A percentile compares a stretch with the other conserved stretches of the same genome.
phyloP scores from a whole-genome alignment of 352 stramenopile genomes.

The Phytophthora syringae region DNA sequence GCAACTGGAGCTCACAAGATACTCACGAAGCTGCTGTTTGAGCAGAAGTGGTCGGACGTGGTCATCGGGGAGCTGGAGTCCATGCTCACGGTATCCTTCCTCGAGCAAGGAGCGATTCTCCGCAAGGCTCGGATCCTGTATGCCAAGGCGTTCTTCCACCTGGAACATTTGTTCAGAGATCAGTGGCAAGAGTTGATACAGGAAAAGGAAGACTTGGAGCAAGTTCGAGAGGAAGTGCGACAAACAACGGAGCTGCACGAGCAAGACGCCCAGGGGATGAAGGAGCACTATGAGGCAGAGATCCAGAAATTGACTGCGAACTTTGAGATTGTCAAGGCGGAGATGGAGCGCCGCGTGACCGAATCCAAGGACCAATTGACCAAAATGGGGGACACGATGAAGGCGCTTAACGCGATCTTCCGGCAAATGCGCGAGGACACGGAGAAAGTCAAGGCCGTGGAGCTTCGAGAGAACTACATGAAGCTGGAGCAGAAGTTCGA shows the following conservation, averaged over 20 bases:
- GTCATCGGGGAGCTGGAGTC: constrained; percentile 85
- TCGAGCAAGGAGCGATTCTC: constrained; percentile 88
- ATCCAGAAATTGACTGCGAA: constrained; percentile 48
- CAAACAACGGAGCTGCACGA: constrained; percentile 44
- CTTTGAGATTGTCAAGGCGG: constrained; percentile 60
- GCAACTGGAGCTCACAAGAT: constrained; percentile 27
- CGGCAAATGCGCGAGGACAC: constrained; percentile 93
- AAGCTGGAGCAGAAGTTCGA: constrained; percentile 82
- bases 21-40: constrained; percentile 79
- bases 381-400: constrained; percentile 94
- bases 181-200: constrained; percentile 43
- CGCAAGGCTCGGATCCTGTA: constrained; percentile 83
- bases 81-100: constrained; percentile 89
- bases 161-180: constrained; percentile 61
- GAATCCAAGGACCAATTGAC: constrained; percentile 84
- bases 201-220: constrained; percentile 46
- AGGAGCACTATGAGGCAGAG: constrained; percentile 57
- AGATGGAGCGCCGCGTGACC: constrained; percentile 73
- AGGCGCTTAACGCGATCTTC: constrained; percentile 94
- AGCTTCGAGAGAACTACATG: constrained; percentile 82
- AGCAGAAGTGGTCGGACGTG: constrained; percentile 92
- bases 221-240: constrained; percentile 42
- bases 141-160: constrained; percentile 76
- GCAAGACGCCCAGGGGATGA: constrained; percentile 47
- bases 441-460: constrained; percentile 88